phyloP scores from a whole-genome alignment of 208 protist genomes.

The Blastocrithidia nonstop region DNA sequence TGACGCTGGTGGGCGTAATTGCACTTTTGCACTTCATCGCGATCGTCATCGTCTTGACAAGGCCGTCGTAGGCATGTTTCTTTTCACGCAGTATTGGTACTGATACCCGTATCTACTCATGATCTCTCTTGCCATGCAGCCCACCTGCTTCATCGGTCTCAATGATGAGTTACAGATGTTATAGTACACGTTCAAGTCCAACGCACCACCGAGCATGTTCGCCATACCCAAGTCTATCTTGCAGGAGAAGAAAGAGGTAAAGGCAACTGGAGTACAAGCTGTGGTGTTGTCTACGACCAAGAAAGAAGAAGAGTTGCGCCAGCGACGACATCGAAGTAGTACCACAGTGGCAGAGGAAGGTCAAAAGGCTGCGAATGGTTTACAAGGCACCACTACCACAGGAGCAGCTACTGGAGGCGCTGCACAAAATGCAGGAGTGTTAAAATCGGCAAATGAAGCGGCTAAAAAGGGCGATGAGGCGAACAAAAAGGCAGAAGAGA shows the following conservation, averaged over 20 bases:
- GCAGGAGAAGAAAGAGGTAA: conserved; percentile 79
- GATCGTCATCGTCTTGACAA: conserved; percentile 89
- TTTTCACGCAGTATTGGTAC: conserved; percentile 99
- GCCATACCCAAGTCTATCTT: conserved; percentile 69
- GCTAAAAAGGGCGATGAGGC: conserved; percentile 2
- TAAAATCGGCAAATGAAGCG: background rate
- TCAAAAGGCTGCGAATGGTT: conserved; percentile 1
- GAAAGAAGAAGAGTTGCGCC: conserved; percentile 73
- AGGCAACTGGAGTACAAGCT: conserved; percentile 30
- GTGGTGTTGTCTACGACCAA: conserved; percentile 80
- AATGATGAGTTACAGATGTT: conserved; percentile 95
- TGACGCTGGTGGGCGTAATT: conserved; percentile 96
- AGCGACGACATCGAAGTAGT: conserved; percentile 15
- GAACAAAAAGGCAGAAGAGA: background rate
- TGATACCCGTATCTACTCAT: conserved; percentile 98
- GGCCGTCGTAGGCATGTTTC: conserved; percentile 93
- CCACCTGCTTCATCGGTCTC: conserved; percentile 95
- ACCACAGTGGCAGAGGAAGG: background rate
- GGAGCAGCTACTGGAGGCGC: background rate
- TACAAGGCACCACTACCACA: background rate
- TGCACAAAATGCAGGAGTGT: too few species aligned
- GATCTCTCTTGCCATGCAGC: conserved; percentile 91
- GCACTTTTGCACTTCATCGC: conserved; percentile 90
- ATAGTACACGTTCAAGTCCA: conserved; percentile 84
- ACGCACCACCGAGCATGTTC: conserved; percentile 89